Evolutionary conservation across 768 basidiomycete genomes (phyloP).

Genomic region (Russula foetens): DNA sequence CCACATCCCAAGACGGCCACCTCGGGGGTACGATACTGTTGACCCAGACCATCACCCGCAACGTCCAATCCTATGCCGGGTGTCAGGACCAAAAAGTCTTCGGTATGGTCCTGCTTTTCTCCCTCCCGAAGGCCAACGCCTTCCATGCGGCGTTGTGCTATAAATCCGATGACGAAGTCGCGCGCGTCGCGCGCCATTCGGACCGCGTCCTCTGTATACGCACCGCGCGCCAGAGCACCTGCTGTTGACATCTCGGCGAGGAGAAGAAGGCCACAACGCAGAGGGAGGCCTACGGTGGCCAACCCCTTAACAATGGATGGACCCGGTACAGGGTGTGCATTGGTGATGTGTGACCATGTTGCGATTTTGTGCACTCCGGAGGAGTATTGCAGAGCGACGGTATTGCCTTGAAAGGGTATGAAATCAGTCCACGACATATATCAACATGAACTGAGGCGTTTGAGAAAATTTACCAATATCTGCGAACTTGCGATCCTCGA

Average conservation of each 20-base stretch:
- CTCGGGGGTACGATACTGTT: slow-evolving; percentile 83
- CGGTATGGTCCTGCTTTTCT: slow-evolving; percentile 20
- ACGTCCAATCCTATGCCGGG: slow-evolving; percentile 85
- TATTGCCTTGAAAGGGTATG: slow-evolving; percentile 63
- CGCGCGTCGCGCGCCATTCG: slow-evolving; percentile 76
- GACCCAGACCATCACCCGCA: slow-evolving; percentile 37
- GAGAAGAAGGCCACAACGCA: slow-evolving; percentile 79
- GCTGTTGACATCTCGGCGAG: slow-evolving; percentile 95
- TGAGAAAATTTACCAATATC: slow-evolving; percentile 70
- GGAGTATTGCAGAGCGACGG: slow-evolving; percentile 91
- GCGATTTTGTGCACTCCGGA: slow-evolving; percentile 90
- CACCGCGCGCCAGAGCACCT: slow-evolving; percentile 74
- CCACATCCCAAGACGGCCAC: slow-evolving; percentile 76
- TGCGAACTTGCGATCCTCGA: slow-evolving; percentile 98
- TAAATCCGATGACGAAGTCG: slow-evolving; percentile 94
- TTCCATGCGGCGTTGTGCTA: slow-evolving; percentile 84
- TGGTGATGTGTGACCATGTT: slow-evolving; percentile 93
- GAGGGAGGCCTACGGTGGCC: slow-evolving; percentile 73
- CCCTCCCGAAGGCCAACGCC: slow-evolving; percentile 37
- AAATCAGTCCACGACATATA: not conserved
- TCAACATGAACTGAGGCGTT: not conserved
- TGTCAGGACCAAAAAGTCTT: slow-evolving; percentile 87
- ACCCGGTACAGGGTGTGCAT: slow-evolving; percentile 95
- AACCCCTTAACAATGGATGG: slow-evolving; percentile 91
- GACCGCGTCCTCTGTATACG: slow-evolving; percentile 79